Base-by-base conservation (phyloP, 495 filamentous ascomycete species). In the Xylaria bambusicola region DNA sequence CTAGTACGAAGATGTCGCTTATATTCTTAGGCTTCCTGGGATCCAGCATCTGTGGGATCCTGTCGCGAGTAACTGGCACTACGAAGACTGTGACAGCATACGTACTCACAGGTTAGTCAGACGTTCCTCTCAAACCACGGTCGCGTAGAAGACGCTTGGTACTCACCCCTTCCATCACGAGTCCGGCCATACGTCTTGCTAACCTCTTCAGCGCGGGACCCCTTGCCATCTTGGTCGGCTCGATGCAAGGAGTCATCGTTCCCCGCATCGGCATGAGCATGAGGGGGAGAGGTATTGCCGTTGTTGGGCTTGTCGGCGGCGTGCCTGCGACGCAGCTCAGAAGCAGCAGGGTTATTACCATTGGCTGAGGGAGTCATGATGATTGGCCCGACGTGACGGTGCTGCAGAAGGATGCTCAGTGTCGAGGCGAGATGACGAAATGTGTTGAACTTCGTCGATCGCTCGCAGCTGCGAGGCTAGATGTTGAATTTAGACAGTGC, bases 21-120 rank as follows among this genome's bases (percentile, higher is more conserved):
- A 95, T 63, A 66, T 98, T 98, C 78, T 98, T 98, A 4, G 94
- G 92, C 72, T 97, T 86, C 48, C 86, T 89, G n/a, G 94, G 94
- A 55, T 93, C 95, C 60, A 98, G 83, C 18, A 98, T 83, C 72
- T 97, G 94, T 52, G 94, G 95, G 66, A 98, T 94, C 93, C 98
- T 98, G 74, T 98, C 94, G 80, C 97, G 91, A 42, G 94, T 98
- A 62, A 91, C 88, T 45, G 94, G 95, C 20, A 98, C 94, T 33
- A 91, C 89, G 74, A 98, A 98, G 52, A 94, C 94, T 98, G 63
- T 51, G 64, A 35, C 55, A 23, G 2, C 36, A 29, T 8, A 41
- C 8, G 40, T 10, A 44, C 15, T 3, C 17, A 17, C 18, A 33
- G 49, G 52, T 27, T 42, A 53, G 40, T 23, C 26, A 18, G 44